A percentile compares a stretch with the other conserved stretches of the same genome.
Evolutionary conservation across 495 filamentous ascomycete genomes (phyloP).

Genomic region (Aspergillus panamensis): DNA sequence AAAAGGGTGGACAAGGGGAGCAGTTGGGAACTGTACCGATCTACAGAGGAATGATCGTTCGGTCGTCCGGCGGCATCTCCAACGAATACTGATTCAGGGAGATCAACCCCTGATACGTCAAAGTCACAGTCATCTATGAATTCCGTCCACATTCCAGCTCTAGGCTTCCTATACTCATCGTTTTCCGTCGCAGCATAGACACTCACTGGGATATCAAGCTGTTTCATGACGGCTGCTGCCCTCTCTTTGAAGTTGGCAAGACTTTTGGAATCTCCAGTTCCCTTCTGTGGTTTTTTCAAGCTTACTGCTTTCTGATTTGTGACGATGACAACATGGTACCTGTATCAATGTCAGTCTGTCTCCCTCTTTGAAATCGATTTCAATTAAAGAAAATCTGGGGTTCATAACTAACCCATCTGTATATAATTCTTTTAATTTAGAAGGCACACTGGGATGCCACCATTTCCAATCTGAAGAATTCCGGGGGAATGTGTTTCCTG

Average conservation of each 20-base stretch:
- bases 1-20: neutral
- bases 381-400: neutral
- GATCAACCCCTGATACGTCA: constrained; percentile 58
- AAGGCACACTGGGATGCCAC: constrained; percentile 77
- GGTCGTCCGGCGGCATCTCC: constrained; percentile 77
- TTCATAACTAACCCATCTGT: constrained; percentile 59
- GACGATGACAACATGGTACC: constrained; percentile 74
- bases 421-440: constrained; percentile 59
- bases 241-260: constrained; percentile 77
- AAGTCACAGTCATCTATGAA: constrained; percentile 71
- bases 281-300: constrained; percentile 68
- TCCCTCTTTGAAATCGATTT: neutral
- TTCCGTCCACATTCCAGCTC: constrained; percentile 86
- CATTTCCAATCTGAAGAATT: constrained; percentile 86
- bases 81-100: constrained; percentile 72
- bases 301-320: constrained; percentile 85
- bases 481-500: constrained; percentile 73
- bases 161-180: constrained; percentile 81
- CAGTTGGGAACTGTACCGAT: constrained; percentile 50
- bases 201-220: constrained; percentile 71
- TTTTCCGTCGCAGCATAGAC: constrained; percentile 81
- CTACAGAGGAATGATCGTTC: constrained; percentile 72
- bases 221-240: constrained; percentile 60
- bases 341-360: constrained; percentile 28
- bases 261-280: constrained; percentile 61